phyloP scores from a whole-genome alignment of 768 basidiomycete species.

The Lanmaoa rubissima region DNA sequence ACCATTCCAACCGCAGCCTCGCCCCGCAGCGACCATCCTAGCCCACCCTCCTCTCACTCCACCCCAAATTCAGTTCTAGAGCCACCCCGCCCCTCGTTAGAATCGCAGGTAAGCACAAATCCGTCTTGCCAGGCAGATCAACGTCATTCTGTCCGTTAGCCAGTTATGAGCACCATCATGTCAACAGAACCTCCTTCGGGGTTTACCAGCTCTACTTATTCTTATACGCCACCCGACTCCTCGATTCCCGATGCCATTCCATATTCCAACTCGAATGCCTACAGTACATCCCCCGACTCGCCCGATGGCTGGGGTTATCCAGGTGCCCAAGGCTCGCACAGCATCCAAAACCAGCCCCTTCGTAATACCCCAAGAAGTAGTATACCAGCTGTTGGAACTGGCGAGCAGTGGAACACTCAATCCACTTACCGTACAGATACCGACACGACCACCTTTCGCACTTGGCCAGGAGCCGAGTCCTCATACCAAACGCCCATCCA shows the following conservation, averaged over 20 bases:
- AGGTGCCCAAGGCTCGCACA: constrained; percentile 35
- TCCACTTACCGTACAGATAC: constrained; percentile 28
- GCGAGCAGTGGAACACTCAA: constrained; percentile 26
- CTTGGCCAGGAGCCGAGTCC: constrained; percentile 44
- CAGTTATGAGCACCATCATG: constrained; percentile 39
- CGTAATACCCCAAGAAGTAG: constrained; percentile 34
- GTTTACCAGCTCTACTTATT: constrained; percentile 42
- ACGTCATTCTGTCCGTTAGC: constrained; percentile 13
- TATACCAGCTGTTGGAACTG: constrained; percentile 15
- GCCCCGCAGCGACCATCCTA: constrained; percentile 37
- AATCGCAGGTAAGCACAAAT: constrained; percentile 41
- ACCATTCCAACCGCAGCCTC: constrained; percentile 36
- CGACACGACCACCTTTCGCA: constrained; percentile 43
- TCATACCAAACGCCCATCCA: constrained; percentile 35
- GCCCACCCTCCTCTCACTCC: constrained; percentile 46
- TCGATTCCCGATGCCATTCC: constrained; percentile 40
- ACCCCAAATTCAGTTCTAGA: constrained; percentile 49
- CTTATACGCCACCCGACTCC: constrained; percentile 43
- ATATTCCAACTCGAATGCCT: constrained; percentile 44
- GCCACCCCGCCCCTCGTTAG: constrained; percentile 30
- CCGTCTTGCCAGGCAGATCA: not conserved
- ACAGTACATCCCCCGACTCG: constrained; percentile 42
- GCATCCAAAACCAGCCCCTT: constrained; percentile 47
- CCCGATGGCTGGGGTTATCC: constrained; percentile 58
- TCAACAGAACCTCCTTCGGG: constrained; percentile 34